Percentiles rank a stretch among this genome's conserved stretches.
These are phyloP conservation scores for Tieghemostelium lacteum DNA, from an alignment of 78 protist genomes.

Conservation along the genomic window DNA sequence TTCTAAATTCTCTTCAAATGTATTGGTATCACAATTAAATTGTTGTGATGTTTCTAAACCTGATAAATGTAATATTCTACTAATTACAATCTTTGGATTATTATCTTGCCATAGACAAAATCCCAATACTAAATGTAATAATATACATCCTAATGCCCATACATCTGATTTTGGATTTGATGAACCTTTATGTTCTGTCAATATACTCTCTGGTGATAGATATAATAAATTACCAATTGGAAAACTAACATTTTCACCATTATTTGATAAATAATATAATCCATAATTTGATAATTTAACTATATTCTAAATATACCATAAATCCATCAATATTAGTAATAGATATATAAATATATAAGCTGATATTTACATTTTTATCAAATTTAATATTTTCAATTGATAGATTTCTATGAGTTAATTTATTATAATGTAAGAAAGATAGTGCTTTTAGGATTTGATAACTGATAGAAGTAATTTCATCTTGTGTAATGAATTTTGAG, in stretches of 20 bases:
- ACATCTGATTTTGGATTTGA: constrained; percentile 63
- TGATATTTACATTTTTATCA: constrained; percentile 36
- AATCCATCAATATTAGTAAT: background rate
- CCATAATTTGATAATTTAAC: constrained; percentile 64
- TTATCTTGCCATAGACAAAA: constrained; percentile 56
- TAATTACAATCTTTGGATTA: constrained; percentile 5
- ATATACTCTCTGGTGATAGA: constrained; percentile 54
- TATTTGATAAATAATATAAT: constrained; percentile 48
- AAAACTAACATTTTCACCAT: constrained; percentile 73
- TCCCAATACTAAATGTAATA: constrained; percentile 24
- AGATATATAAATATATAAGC: background rate
- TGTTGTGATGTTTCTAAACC: constrained; percentile 23
- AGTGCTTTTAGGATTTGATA: constrained; percentile 73
- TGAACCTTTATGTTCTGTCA: constrained; percentile 38
- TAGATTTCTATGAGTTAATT: constrained; percentile 67
- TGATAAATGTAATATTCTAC: constrained; percentile 50
- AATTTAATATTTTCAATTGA: constrained; percentile 67
- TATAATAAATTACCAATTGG: constrained; percentile 76
- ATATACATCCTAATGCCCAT: constrained; percentile 72
- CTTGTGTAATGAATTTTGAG: background rate
- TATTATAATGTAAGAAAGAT: constrained; percentile 20
- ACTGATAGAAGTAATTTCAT: constrained; percentile 14
- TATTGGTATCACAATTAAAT: constrained; percentile 1
- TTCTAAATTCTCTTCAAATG: constrained; percentile 5
- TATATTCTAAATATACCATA: background rate